Conservation (phyloP, 1,284 basidiomycete genomes). For the Naganishia liquefaciens region DNA sequence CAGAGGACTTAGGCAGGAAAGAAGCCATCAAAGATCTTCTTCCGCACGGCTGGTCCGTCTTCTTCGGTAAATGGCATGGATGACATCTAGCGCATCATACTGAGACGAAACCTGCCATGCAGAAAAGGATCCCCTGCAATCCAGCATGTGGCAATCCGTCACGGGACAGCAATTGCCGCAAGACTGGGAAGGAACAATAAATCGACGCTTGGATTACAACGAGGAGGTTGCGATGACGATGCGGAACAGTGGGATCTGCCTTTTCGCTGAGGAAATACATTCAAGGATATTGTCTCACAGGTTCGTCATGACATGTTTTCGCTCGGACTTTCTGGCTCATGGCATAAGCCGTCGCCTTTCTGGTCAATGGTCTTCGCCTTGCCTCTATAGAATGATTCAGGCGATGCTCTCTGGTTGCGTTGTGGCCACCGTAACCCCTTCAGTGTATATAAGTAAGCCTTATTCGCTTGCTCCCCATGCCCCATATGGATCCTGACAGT, state of each 20-base stretch:
- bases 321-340: background rate
- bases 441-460: slow-evolving; percentile 38
- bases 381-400: slow-evolving; percentile 36
- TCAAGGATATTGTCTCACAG: slow-evolving; percentile 3
- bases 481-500: too few relatives aligned
- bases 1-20: slow-evolving; percentile 8
- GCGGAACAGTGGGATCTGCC: slow-evolving; percentile 41
- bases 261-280: slow-evolving; percentile 39
- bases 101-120: background rate
- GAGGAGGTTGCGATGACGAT: slow-evolving; percentile 35
- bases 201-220: slow-evolving; percentile 33
- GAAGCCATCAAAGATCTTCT: slow-evolving; percentile 5
- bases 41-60: slow-evolving; percentile 18
- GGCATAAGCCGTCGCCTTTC: background rate
- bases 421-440: slow-evolving; percentile 42
- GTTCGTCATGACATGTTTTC: background rate
- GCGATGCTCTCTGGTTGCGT: slow-evolving; percentile 47
- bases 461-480: too few relatives aligned
- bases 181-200: slow-evolving; percentile 1
- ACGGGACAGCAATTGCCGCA: background rate
- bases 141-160: slow-evolving; percentile 4
- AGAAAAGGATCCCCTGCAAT: slow-evolving; percentile 14
- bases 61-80: slow-evolving; percentile 2
- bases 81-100: background rate
- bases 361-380: too few relatives aligned